Evolutionary conservation across 441 rosid genomes (phyloP), one percentile per base, ranked within the genome.

Genomic region (Populus hybrid): DNA sequence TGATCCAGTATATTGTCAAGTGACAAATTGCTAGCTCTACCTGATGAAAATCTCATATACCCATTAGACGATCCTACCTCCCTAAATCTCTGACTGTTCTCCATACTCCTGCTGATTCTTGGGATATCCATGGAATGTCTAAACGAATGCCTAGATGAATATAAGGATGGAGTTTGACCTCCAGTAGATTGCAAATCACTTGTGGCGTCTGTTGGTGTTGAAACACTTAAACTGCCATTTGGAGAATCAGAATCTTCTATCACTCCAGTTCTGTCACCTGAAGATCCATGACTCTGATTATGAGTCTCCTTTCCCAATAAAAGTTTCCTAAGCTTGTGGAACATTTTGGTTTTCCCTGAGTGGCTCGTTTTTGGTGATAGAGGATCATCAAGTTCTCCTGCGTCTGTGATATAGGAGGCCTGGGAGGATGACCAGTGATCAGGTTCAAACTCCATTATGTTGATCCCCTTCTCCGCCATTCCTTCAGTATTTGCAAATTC

Each of bases 361-460:
- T 50, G 74, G 64, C 75, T 76, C 7, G 84, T 59, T 81, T 89
- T 93, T 2, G 88, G 76, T 64, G 80, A 80, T 9, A 89, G 83
- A 31, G 88, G 82, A 69, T 88, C 94, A 26, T 88, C 97, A 8
- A 77, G 74, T 3, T 86, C 86, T 40, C 84, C 88, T 0, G 88
- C 82, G 12, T 92, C 98, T 0, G 90, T 80, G 71, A 88, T 64
- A 79, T 73, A 80, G 21, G 95, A 91, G 26, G 88, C 77, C 68
- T 86, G 94, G 8, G 93, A 85, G 29, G 90, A 84, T 21, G 92
- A 90, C 94, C 94, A 92, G 24, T 73, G 87, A 77, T 93, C 93
- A 10, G 82, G 86, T 14, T 91, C 92, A 0, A 88, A 79, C 59
- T 89, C 86, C 64, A 80, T 12, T 31, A 40, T 53, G 35, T 77